These are phyloP conservation scores for Lycium barbarum DNA, from an alignment of 257 asterid genomes.

Conservation along the genomic window DNA sequence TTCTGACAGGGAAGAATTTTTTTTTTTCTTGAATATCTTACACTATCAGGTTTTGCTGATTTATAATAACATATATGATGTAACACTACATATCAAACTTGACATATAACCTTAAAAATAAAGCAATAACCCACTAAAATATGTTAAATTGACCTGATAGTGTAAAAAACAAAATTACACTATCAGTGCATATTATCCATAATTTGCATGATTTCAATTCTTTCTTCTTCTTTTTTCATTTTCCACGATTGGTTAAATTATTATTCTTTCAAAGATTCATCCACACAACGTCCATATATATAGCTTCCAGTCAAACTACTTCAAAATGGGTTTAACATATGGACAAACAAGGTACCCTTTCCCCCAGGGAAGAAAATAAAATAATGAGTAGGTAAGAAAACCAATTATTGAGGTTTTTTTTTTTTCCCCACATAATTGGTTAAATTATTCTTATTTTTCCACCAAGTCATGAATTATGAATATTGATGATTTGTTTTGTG, in stretches of 20 bases:
- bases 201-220: not conserved
- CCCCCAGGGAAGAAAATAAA: not conserved
- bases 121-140: too few species aligned
- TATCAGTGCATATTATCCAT: not conserved
- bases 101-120: too few species aligned
- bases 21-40: too few species aligned
- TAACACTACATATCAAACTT: too few species aligned
- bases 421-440: conserved; percentile 23
- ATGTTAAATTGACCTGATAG: not conserved
- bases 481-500: conserved; percentile 14
- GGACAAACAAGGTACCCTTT: conserved; percentile 19
- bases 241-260: not conserved
- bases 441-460: conserved; percentile 6
- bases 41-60: too few species aligned
- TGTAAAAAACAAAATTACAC: not conserved
- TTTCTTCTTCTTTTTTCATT: too few species aligned
- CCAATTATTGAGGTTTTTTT: not conserved
- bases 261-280: not conserved
- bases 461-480: conserved; percentile 22
- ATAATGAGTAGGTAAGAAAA: not conserved
- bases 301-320: not conserved
- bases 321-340: not conserved
- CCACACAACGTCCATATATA: not conserved
- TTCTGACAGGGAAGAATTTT: not conserved
- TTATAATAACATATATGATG: too few species aligned